A percentile compares a stretch with the other conserved stretches of the same genome.
phyloP scores from a whole-genome alignment of 1,284 basidiomycete genomes.

The Papiliotrema flavescens region DNA sequence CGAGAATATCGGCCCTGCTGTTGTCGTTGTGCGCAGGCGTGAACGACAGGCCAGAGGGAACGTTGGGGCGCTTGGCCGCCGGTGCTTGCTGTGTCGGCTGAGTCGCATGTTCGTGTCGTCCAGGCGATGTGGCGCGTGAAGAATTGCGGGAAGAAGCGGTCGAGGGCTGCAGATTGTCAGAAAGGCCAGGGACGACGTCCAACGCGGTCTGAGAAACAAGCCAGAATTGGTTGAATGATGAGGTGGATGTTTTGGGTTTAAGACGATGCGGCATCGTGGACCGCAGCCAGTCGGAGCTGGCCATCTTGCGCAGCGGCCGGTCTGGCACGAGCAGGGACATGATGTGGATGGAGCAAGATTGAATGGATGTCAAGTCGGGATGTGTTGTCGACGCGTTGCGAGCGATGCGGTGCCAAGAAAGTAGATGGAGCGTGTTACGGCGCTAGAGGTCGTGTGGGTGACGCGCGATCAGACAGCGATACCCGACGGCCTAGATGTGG shows the following conservation, averaged over 20 bases:
- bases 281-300: constrained; percentile 2
- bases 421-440: not conserved
- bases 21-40: constrained; percentile 26
- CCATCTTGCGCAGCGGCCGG: not conserved
- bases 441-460: not conserved
- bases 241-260: not conserved
- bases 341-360: not conserved
- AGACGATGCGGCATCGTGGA: not conserved
- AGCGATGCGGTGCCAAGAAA: not conserved
- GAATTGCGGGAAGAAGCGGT: not conserved
- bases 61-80: constrained; percentile 10
- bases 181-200: constrained; percentile 1
- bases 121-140: constrained; percentile 2
- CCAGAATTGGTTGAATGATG: not conserved
- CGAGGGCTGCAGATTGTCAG: not conserved
- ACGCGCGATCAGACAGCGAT: not conserved
- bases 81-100: not conserved
- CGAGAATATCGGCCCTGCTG: constrained; percentile 2
- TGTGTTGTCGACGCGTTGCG: not conserved
- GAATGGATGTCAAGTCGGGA: not conserved
- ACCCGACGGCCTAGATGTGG: not conserved
- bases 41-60: constrained; percentile 37
- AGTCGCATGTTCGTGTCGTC: constrained; percentile 5
- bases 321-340: not conserved
- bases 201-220: constrained; percentile 1